Base-by-base conservation (phyloP, 768 basidiomycete species). In the Mycena indigotica region DNA sequence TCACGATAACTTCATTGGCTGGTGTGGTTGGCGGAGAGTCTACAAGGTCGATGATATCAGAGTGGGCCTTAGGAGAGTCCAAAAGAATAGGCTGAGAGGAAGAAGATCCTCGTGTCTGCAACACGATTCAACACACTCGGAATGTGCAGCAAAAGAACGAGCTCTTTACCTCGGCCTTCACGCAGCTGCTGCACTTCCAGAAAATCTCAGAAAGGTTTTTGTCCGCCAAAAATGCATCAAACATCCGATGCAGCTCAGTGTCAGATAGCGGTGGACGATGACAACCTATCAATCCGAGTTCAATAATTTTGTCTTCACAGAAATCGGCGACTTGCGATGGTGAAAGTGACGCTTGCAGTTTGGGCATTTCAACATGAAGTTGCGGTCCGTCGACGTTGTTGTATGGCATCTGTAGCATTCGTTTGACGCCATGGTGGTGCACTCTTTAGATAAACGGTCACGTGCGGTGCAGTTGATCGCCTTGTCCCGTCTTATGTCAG, bases 111-210 rank as follows among this genome's bases (percentile, higher is more conserved):
- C 41, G 8, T 8, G 41, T 44, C 5, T 16, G 41, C 15, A 16
- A 13, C 8, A 44, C 23, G 50, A 21, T 38, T 38, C 12, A 38
- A 38, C 12, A 38, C 10, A n/a, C 35, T 10, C 35, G 35, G 10
- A 38, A 38, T 38, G 35, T 10, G n/a, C n/a, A n/a, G n/a, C n/a
- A n/a, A n/a, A n/a, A n/a, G n/a, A n/a, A n/a, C n/a, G n/a, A n/a
- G n/a, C n/a, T n/a, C n/a, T n/a, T n/a, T n/a, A n/a, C n/a, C n/a
- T n/a, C n/a, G n/a, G n/a, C n/a, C n/a, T n/a, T n/a, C n/a, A n/a
- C n/a, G 25, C 59, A 60, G 52, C 56, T 60, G 8, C 23, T 4
- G 15, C 59, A 60, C 4, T 32, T 51, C 59, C 59, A 60, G 3
- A 6, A 6, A 2, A 30, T 8, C 17, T 17, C 40, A 46, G 3